phyloP scores from a whole-genome alignment of 306 rosid species.

The Ammopiptanthus mongolicus region DNA sequence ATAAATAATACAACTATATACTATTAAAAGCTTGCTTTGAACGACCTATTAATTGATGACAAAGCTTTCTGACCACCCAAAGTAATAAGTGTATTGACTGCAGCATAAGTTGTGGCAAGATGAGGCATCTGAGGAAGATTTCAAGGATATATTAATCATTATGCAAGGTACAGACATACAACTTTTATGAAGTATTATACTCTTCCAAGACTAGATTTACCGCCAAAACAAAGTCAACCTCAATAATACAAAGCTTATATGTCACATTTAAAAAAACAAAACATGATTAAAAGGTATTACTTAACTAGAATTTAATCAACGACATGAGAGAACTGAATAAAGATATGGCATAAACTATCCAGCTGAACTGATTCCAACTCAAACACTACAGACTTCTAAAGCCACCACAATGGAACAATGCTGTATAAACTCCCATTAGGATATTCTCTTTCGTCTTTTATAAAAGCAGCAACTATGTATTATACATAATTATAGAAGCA shows the following conservation, averaged over 20 bases:
- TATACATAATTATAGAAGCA: not conserved
- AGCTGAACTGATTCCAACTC: not conserved
- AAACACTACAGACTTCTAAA: not conserved
- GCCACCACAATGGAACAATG: not conserved
- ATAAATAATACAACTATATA: not conserved
- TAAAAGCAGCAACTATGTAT: not conserved
- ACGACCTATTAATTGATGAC: conserved; percentile 88
- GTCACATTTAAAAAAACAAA: not conserved
- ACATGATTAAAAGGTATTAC: not conserved
- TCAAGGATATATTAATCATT: conserved; percentile 7
- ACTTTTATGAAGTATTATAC: not conserved
- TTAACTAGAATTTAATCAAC: not conserved
- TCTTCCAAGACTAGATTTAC: not conserved
- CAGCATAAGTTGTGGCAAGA: conserved; percentile 96
- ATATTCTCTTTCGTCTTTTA: not conserved
- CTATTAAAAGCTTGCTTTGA: not conserved
- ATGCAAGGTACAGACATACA: not conserved
- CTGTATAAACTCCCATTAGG: not conserved
- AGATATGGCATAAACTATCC: not conserved
- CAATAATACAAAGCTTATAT: not conserved
- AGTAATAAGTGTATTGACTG: conserved; percentile 79
- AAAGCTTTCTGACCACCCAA: conserved; percentile 69
- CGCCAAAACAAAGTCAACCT: not conserved
- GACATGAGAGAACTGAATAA: not conserved
- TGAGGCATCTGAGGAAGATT: conserved; percentile 75